Base-by-base conservation (phyloP, 192 early-diverging fungal genomes). In the Backusella mclennaniae region DNA sequence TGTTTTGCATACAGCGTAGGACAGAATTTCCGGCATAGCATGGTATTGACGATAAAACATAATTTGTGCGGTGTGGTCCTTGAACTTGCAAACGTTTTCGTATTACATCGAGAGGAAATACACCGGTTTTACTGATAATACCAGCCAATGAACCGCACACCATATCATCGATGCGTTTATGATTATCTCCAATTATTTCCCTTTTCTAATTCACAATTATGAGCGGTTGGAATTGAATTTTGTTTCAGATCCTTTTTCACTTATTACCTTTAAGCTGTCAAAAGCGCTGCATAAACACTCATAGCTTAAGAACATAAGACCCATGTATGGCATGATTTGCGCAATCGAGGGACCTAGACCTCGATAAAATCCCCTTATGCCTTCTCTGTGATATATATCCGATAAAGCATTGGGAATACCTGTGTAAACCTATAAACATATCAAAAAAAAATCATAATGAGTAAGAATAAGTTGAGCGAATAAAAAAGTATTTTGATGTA, bases 301-400 rank as follows among this genome's bases (percentile, higher is more conserved):
- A 77, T 95, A 93, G 42, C 87, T 90, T 44, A 89, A 90, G 88
- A 99, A 99, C 83, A 96, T 89, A 8, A 96, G 85, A 21, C 96
- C 95, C 95, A 97, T 97, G 69, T 97, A 96, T 33, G 97, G 97
- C 80, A 96, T 92, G 33, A 99, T 96, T 84, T 96, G 95, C 14
- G 93, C 79, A 35, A 94, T 80, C 4, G 95, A 87, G 2, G 97
- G 93, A 69, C 90, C 82, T 52, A 97, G 77, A 1, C 97, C 97
- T 39, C 91, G 86, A 79, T 97, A 99, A 67, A 97, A 96, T 23
- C 96, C 97, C 4, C 69, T 68, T 4, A 95, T 35, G 0, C 97
- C 97, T 66, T 99, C 96, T 33, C 89, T 84, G 9, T 66, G 35
- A 49, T 82, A 73, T 73, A 99, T 97, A 73, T 89, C 80, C 11